phyloP scores from a whole-genome alignment of 2,329 filamentous ascomycete species.

The Aspergillus pseudonomiae region DNA sequence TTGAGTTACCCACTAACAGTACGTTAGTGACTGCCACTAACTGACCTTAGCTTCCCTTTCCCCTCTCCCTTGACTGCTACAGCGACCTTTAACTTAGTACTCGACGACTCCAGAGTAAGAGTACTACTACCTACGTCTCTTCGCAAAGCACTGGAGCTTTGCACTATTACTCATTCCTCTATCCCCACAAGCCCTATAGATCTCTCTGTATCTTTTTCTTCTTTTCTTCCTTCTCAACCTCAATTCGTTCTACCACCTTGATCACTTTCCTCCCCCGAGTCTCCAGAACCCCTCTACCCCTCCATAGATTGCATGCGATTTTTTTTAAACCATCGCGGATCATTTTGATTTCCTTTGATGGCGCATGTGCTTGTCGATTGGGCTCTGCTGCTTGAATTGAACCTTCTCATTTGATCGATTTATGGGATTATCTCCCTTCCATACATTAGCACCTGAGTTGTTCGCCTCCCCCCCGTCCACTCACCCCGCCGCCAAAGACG shows the following conservation, averaged over 20 bases:
- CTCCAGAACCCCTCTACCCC: slow-evolving; percentile 7
- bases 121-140: neutral
- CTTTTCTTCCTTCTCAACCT: slow-evolving; percentile 1
- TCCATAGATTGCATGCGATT: slow-evolving; percentile 1
- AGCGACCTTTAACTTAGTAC: slow-evolving; percentile 1
- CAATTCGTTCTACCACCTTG: neutral
- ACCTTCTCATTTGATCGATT: slow-evolving; percentile 11
- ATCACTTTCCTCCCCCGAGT: neutral
- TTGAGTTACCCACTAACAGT: slow-evolving; percentile 2
- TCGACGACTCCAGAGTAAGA: slow-evolving; percentile 2
- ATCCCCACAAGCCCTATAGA: slow-evolving; percentile 4
- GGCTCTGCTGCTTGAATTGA: slow-evolving; percentile 19
- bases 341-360: neutral
- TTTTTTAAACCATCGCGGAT: neutral
- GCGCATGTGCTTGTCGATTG: slow-evolving; percentile 20
- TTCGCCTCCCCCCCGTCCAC: slow-evolving; percentile 9
- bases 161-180: slow-evolving; percentile 13
- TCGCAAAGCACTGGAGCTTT: slow-evolving; percentile 9
- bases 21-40: slow-evolving; percentile 5
- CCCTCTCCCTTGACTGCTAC: neutral
- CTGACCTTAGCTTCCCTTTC: slow-evolving; percentile 1
- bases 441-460: slow-evolving; percentile 14
- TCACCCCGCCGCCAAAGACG: slow-evolving; percentile 25
- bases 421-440: slow-evolving; percentile 1
- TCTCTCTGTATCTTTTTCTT: slow-evolving; percentile 6